phyloP scores from a whole-genome alignment of 306 rosid species.

The Inga laurina region DNA sequence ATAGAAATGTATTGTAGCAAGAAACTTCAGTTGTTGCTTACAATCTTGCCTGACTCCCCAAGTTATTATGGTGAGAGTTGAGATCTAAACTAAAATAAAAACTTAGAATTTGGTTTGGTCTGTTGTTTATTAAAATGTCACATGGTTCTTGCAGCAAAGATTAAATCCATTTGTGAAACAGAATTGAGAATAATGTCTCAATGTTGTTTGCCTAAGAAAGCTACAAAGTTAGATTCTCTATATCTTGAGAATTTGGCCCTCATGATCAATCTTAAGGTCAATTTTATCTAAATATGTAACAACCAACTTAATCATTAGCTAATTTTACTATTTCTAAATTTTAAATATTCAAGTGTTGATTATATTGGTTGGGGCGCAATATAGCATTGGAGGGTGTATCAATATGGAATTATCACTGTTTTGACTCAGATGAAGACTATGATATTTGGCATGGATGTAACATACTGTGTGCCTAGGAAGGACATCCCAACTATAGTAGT shows the following conservation, averaged over 20 bases:
- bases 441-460: constrained; percentile 81
- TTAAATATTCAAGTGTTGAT: not conserved
- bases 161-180: constrained; percentile 78
- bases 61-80: constrained; percentile 64
- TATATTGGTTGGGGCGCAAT: constrained; percentile 72
- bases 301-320: not conserved
- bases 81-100: not conserved
- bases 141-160: constrained; percentile 43
- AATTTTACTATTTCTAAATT: not conserved
- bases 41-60: constrained; percentile 65
- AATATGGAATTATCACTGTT: no score
- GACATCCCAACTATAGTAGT: constrained; percentile 87
- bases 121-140: not conserved
- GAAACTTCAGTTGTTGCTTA: constrained; percentile 57
- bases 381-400: constrained; percentile 34
- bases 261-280: constrained; percentile 82
- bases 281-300: not conserved
- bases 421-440: constrained; percentile 40
- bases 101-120: not conserved
- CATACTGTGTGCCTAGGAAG: constrained; percentile 76
- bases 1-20: constrained; percentile 35
- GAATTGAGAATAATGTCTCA: constrained; percentile 84
- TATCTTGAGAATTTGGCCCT: constrained; percentile 79
- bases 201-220: constrained; percentile 59
- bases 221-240: constrained; percentile 24